These are phyloP conservation scores for Dactylorhiza incarnata DNA, from an alignment of 106 monocot genomes.

Conservation along the genomic window DNA sequence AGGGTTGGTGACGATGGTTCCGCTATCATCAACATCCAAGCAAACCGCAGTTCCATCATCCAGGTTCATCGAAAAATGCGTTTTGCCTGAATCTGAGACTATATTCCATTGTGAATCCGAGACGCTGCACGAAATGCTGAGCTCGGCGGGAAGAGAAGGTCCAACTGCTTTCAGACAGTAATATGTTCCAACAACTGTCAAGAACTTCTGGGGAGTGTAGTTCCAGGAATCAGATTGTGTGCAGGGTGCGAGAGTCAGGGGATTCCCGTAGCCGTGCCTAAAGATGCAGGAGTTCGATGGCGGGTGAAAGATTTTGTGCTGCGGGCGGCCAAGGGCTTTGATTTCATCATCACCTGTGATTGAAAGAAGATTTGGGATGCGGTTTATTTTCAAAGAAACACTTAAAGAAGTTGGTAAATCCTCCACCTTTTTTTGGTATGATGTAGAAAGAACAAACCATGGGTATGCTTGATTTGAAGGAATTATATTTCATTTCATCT, in stretches of 20 bases:
- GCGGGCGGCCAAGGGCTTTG: not conserved
- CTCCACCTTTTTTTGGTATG: too few relatives aligned
- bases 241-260: not conserved
- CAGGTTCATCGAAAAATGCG: slow-evolving; percentile 6
- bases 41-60: slow-evolving; percentile 5
- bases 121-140: not conserved
- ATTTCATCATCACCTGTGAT: not conserved
- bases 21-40: slow-evolving; percentile 9
- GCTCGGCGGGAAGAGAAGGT: not conserved
- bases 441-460: too few relatives aligned
- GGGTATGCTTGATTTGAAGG: too few relatives aligned
- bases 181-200: slow-evolving; percentile 1
- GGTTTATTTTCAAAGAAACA: not conserved
- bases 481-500: too few relatives aligned
- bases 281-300: slow-evolving; percentile 1
- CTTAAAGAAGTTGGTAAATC: too few relatives aligned
- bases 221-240: slow-evolving; percentile 3
- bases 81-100: not conserved
- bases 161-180: slow-evolving; percentile 7
- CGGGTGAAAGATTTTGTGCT: slow-evolving; percentile 2
- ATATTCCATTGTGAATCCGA: slow-evolving; percentile 3
- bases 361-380: not conserved
- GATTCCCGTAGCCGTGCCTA: not conserved
- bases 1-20: slow-evolving; percentile 3
- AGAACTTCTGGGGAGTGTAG: slow-evolving; percentile 10